Conservation (phyloP, 2,329 filamentous ascomycete species). For the Leptosphaerulina australis region DNA sequence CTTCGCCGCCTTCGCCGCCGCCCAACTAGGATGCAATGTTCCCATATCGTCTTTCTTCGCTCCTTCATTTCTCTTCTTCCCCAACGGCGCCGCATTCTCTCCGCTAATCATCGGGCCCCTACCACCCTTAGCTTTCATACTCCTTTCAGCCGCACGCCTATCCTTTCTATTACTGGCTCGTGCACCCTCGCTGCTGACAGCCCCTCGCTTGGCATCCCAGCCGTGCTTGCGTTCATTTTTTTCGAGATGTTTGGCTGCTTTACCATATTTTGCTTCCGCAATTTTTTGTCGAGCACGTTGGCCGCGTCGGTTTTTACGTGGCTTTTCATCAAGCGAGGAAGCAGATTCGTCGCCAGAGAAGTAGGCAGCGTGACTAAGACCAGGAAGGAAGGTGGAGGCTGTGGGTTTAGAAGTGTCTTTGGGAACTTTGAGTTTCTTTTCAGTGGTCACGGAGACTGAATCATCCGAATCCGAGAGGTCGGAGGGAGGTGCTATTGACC, state of each 20-base stretch:
- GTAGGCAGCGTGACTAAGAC: slow-evolving; percentile 77
- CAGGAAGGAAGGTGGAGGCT: slow-evolving; percentile 71
- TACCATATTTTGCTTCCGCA: slow-evolving; percentile 80
- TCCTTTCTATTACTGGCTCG: slow-evolving; percentile 32
- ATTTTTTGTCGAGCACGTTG: slow-evolving; percentile 80
- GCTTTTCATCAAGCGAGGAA: slow-evolving; percentile 61
- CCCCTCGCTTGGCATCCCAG: slow-evolving; percentile 65
- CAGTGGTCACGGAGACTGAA: slow-evolving; percentile 16
- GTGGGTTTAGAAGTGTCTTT: slow-evolving; percentile 29
- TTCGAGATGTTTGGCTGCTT: slow-evolving; percentile 70
- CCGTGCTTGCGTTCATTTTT: slow-evolving; percentile 57
- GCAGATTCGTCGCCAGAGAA: slow-evolving; percentile 77
- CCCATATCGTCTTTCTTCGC: slow-evolving; percentile 60
- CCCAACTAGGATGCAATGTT: slow-evolving; percentile 68
- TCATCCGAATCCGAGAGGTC: slow-evolving; percentile 20
- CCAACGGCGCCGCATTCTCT: slow-evolving; percentile 41
- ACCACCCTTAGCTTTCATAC: slow-evolving; percentile 23
- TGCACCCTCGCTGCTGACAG: slow-evolving; percentile 49
- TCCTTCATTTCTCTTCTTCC: slow-evolving; percentile 34
- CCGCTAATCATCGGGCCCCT: slow-evolving; percentile 39
- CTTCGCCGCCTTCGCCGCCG: slow-evolving; percentile 66
- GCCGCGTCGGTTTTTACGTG: slow-evolving; percentile 75
- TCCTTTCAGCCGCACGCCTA: slow-evolving; percentile 23
- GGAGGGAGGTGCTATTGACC: slow-evolving; percentile 23
- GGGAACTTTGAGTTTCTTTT: slow-evolving; percentile 14